phyloP scores from a whole-genome alignment of 352 stramenopile genomes.

The Pythium diclinum region DNA sequence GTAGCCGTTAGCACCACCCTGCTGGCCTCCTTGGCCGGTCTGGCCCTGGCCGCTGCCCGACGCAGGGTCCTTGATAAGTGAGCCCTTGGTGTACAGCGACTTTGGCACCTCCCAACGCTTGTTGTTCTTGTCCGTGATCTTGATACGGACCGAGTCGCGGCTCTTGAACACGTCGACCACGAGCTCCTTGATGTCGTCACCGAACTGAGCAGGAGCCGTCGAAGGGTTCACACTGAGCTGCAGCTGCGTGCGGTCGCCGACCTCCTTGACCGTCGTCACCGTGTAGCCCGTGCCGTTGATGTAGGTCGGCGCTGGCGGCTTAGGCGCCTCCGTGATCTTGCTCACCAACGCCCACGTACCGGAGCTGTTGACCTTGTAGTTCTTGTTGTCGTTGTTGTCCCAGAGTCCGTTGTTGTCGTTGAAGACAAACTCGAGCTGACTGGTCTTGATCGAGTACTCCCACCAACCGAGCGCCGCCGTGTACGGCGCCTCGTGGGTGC shows the following conservation, averaged over 20 bases:
- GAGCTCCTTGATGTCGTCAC: conserved; percentile 37
- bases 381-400: conserved; percentile 46
- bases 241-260: conserved; percentile 30
- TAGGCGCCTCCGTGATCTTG: conserved; percentile 28
- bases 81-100: conserved; percentile 35
- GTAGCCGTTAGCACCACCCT: background rate
- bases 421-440: conserved; percentile 44
- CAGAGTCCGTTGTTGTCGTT: conserved; percentile 43
- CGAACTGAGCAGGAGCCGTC: conserved; percentile 27
- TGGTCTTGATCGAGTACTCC: conserved; percentile 34
- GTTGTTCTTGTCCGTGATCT: conserved; percentile 50
- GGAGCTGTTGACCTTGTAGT: conserved; percentile 38
- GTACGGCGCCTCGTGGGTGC: conserved; percentile 25
- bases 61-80: conserved; percentile 17
- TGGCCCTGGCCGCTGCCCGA: conserved; percentile 8
- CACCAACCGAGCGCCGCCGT: conserved; percentile 33
- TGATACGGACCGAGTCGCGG: conserved; percentile 43
- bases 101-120: conserved; percentile 49
- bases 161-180: conserved; percentile 39
- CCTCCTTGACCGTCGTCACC: conserved; percentile 34
- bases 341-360: conserved; percentile 40
- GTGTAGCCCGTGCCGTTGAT: conserved; percentile 38
- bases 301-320: conserved; percentile 24
- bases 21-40: conserved; percentile 11
- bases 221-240: conserved; percentile 32